A percentile compares a stretch with the other conserved stretches of the same genome.
Evolutionary conservation across 129 eudicot species (phyloP).

Genomic region (Heracleum sosnowskyi): DNA sequence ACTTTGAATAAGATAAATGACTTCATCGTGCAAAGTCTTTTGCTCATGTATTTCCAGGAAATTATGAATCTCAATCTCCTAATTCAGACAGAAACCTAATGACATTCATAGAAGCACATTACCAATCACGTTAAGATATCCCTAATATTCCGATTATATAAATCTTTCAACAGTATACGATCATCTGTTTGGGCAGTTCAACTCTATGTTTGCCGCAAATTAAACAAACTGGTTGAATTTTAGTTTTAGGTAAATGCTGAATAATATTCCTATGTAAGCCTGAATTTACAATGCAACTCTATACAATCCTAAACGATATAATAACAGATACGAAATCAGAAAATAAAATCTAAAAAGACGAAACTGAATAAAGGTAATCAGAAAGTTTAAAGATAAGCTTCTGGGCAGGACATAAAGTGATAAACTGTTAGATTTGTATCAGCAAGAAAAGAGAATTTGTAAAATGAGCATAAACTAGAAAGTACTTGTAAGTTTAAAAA

Average conservation of each 20-base stretch:
- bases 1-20: neutral
- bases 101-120: no score
- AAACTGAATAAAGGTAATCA: no score
- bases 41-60: no score
- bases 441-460: neutral
- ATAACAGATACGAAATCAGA: no score
- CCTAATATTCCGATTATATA: neutral
- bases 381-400: no score
- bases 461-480: neutral
- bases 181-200: neutral
- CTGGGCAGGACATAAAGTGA: neutral
- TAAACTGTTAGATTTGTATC: neutral
- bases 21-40: no score
- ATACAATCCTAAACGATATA: no score
- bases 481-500: neutral
- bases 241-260: neutral
- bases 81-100: no score
- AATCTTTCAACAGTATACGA: neutral
- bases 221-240: neutral
- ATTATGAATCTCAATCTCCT: no score
- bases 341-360: no score
- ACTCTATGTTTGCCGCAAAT: neutral
- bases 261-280: neutral
- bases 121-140: neutral
- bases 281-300: no score